These are phyloP conservation scores for Oryza officinalis DNA, from an alignment of 176 grass and related monocot genomes.

Conservation along the genomic window DNA sequence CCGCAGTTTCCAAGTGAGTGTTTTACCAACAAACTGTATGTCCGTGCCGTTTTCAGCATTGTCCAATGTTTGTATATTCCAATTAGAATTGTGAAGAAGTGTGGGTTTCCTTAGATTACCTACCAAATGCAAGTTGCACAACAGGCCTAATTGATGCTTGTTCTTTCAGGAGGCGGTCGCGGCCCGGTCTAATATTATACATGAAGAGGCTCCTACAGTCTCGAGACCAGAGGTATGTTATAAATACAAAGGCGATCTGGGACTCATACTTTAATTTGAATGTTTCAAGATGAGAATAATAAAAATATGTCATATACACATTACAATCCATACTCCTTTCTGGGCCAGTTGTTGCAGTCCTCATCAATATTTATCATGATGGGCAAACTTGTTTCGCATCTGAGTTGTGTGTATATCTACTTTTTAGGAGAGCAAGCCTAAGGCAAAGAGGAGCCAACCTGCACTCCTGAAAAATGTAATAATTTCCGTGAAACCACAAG, in stretches of 20 bases:
- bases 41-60: slow-evolving; percentile 7
- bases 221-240: slow-evolving; percentile 51
- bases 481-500: slow-evolving; percentile 87
- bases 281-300: neutral
- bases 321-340: neutral
- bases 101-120: slow-evolving; percentile 1
- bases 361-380: slow-evolving; percentile 10
- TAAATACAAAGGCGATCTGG: slow-evolving; percentile 13
- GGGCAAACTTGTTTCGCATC: neutral
- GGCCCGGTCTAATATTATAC: slow-evolving; percentile 63
- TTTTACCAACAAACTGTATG: neutral
- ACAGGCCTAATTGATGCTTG: slow-evolving; percentile 25
- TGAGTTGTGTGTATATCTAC: neutral
- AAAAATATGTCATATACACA: neutral
- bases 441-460: slow-evolving; percentile 62
- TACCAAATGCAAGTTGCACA: neutral
- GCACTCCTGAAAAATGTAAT: slow-evolving; percentile 60
- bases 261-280: neutral
- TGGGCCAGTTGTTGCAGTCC: neutral
- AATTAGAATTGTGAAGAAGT: neutral
- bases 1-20: slow-evolving; percentile 79
- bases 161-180: slow-evolving; percentile 77
- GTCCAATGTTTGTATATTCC: neutral
- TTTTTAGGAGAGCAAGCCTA: slow-evolving; percentile 48
- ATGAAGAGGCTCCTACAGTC: slow-evolving; percentile 63